Base-by-base conservation (phyloP, 805 yeast species). In the Myxozyma sirexii region DNA sequence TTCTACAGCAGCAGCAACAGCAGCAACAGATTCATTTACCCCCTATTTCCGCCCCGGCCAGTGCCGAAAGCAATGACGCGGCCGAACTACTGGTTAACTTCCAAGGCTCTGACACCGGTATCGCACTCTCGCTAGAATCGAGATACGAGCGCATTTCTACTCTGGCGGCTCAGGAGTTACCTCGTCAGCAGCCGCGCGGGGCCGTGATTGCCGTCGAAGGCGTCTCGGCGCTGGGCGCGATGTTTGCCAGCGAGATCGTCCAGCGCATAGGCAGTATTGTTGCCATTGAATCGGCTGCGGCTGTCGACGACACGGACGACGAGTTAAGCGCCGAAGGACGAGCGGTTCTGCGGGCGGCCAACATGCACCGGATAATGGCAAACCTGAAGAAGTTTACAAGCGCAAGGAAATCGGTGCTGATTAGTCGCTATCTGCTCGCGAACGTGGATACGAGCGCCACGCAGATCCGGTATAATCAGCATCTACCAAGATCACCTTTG, bases 141-240 rank as follows among this genome's bases (percentile, higher is more conserved):
- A 58, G 49, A 37, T 35, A 42, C 21, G 57, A 50, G 19, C 31
- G 21, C 10, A 12, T 54, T 2, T 35, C 52, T 21, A 17, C 29
- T n/a, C 31, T 47, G 23, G 49, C 46, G 13, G 33, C 13, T 5
- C 31, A 33, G 6, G 21, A 31, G 5, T 50, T 55, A 4, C 50
- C 53, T 6, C 56, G 44, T 1, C 48, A 47, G 13, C 48, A 29
- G 4, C 53, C 49, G 15, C 65, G 65, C 17, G 65, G 65, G 17
- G 62, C 62, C 24, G 55, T 61, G 7, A 54, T 61, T 43, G 57
- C 65, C 12, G 27, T 61, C 19, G 65, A 61, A 19, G 57, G 63
- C 15, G 21, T 38, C 29, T 44, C 55, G 1, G 51, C 47, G 15
- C 58, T 35, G 7, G 54, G 31, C 15, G 33, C 42, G 4, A 39